Base-by-base conservation (phyloP, 805 yeast species). In the Cyberlindnera euphorbiiphila region DNA sequence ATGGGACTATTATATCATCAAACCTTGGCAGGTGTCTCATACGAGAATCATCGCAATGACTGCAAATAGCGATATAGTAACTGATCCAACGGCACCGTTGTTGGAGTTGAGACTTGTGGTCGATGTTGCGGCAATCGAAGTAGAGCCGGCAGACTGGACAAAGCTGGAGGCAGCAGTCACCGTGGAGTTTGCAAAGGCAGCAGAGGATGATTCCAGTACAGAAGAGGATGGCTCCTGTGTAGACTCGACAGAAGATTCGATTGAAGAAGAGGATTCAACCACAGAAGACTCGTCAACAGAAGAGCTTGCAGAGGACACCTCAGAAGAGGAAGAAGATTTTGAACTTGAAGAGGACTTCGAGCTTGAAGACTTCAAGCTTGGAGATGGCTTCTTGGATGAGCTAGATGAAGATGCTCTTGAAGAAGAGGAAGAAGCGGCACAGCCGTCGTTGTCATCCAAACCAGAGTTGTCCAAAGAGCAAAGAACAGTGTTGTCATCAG, bases 391-490 rank as follows among this genome's bases (percentile, higher is more conserved):
- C n/a, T n/a, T n/a, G n/a, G n/a, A n/a, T n/a, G n/a, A n/a, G n/a
- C n/a, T n/a, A n/a, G n/a, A n/a, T n/a, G n/a, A n/a, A n/a, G n/a
- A n/a, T n/a, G n/a, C n/a, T n/a, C n/a, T n/a, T n/a, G n/a, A n/a
- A 9, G 56, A 41, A 2, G 55, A 42, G 7, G 56, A 42, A 3
- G 47, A 53, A 22, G 42, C 46, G 20, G 39, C 37, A 30, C 47
- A 43, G 3, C 29, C 29, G 19, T 34, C 33, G 35, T 71, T 68
- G 13, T 80, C 78, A 52, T 84, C 71, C 35, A 75, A 64, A 9
- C 96, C 96, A 25, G 79, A 67, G 25, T 80, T 85, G 22, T 72
- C 77, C 11, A 59, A 56, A 26, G 75, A 67, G 8, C 76, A 82
- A 45, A 88, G 61, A 53, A 71, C 64, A 7, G 87, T 75, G 51